Evolutionary conservation across 148 eudicot genomes (phyloP).

Genomic region (Silene uniflora): DNA sequence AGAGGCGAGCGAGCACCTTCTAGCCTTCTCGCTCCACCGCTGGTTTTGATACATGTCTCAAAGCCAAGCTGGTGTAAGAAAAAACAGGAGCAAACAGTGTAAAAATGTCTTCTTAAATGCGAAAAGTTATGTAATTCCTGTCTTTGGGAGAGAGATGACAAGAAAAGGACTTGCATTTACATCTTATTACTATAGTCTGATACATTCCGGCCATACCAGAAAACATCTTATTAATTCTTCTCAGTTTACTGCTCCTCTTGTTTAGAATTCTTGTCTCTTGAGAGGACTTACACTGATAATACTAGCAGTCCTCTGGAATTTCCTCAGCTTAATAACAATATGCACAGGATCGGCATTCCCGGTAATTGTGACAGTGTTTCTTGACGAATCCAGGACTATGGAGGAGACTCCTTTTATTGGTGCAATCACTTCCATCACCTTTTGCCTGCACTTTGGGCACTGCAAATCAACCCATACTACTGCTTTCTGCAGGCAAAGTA

Average conservation of each 20-base stretch:
- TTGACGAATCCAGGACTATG: not conserved
- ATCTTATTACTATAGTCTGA: not conserved
- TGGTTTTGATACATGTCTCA: too few species aligned
- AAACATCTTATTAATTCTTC: too few species aligned
- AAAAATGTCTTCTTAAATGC: not conserved
- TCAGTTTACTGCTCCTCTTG: not conserved
- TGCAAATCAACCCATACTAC: slow-evolving; percentile 11
- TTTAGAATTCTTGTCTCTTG: not conserved
- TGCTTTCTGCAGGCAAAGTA: slow-evolving; percentile 27
- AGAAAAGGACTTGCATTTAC: not conserved
- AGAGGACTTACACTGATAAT: slow-evolving; percentile 1
- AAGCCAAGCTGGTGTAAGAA: not conserved
- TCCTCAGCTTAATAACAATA: slow-evolving; percentile 2
- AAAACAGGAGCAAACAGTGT: not conserved
- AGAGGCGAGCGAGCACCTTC: too few species aligned
- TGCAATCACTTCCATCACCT: slow-evolving; percentile 3
- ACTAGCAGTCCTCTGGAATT: slow-evolving; percentile 1
- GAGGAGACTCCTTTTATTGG: not conserved
- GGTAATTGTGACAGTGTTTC: not conserved
- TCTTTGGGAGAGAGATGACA: not conserved
- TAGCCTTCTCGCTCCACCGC: too few species aligned
- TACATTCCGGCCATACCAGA: not conserved
- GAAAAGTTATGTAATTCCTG: not conserved
- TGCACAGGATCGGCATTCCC: slow-evolving; percentile 12
- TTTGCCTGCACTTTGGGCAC: slow-evolving; percentile 5